Base-by-base conservation (phyloP, 495 filamentous ascomycete species). In the Aspergillus baeticus region DNA sequence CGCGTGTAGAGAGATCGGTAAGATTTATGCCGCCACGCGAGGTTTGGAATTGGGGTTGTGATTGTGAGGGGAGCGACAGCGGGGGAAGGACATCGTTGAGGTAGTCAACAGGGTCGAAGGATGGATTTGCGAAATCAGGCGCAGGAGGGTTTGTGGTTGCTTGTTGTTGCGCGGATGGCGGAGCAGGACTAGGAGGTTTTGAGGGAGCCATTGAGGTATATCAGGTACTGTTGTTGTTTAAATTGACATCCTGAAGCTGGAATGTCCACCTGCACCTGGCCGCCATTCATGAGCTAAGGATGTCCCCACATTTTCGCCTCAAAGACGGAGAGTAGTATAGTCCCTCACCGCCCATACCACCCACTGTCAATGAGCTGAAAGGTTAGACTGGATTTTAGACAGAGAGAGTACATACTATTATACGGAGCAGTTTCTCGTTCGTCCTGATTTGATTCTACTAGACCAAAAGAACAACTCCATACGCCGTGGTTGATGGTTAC, bases 31-130 rank as follows among this genome's bases (percentile, higher is more conserved):
- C 74, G 21, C 68, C 70, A 17, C 75, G 70, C 33, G 70, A 47
- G 5, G 41, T 15, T 58, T 74, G 70, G 59, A 72, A 57, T 62
- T 68, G 54, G 60, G 45, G 13, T 50, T 80, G 73, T 10, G 65
- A 63, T 63, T 77, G 74, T 33, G 63, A 58, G 15, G 73, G 66
- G 50, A 80, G 69, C 11, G 73, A 72, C 63, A 77, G 47, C 22
- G 79, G 72, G 6, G 91, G 88, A 7, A 96, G 80, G 11, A 81
- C 79, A 43, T 81, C 74, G 70, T 96, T 96, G 63, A 96, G 83
- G 71, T 91, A 96, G 35, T 87, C 82, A 62, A 83, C 87, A 15
- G 89, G 80, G 71, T 92, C 88, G 69, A 96, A 96, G 49, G 84
- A 79, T 10, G 85, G 81, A 42, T 79, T 74, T 23, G 89, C 77